Evolutionary conservation across 2,329 filamentous ascomycete genomes (phyloP).

Genomic region (Aspergillus thermomutatus): DNA sequence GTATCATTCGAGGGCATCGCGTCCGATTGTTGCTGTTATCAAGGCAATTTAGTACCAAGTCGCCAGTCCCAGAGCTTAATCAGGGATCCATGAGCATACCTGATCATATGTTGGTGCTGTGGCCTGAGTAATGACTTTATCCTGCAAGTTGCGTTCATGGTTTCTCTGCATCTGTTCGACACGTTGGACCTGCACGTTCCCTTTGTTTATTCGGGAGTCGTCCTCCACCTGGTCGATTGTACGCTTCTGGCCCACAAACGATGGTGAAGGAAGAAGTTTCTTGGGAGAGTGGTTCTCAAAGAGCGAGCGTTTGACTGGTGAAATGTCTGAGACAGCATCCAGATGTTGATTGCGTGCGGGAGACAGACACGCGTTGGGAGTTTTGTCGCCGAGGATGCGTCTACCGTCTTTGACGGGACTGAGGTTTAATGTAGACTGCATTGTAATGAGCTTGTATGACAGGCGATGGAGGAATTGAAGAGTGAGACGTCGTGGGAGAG

Average conservation of each 20-base stretch:
- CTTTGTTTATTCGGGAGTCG: conserved; percentile 21
- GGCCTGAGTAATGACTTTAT: conserved; percentile 14
- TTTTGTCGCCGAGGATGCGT: conserved; percentile 41
- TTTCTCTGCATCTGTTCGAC: conserved; percentile 1
- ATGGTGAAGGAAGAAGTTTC: conserved; percentile 30
- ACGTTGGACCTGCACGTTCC: conserved; percentile 12
- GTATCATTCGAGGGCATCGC: conserved; percentile 13
- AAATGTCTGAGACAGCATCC: conserved; percentile 13
- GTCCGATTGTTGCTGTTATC: conserved; percentile 15
- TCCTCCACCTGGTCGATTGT: conserved; percentile 39
- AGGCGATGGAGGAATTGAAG: background rate
- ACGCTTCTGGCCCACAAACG: conserved; percentile 39
- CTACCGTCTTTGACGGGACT: conserved; percentile 37
- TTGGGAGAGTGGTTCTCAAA: conserved; percentile 24
- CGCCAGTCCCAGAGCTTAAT: background rate
- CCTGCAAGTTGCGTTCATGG: conserved; percentile 1
- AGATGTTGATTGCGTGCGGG: conserved; percentile 21
- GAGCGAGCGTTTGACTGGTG: conserved; percentile 27
- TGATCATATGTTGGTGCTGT: conserved; percentile 13
- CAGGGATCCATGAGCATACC: conserved; percentile 9
- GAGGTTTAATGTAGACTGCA: conserved; percentile 20
- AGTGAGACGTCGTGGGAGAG: background rate
- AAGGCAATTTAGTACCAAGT: background rate
- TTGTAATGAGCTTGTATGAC: conserved; percentile 1
- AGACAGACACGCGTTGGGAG: conserved; percentile 40